These are phyloP conservation scores for Stemphylium vesicarium DNA, from an alignment of 2,329 filamentous ascomycete genomes.

Conservation along the genomic window DNA sequence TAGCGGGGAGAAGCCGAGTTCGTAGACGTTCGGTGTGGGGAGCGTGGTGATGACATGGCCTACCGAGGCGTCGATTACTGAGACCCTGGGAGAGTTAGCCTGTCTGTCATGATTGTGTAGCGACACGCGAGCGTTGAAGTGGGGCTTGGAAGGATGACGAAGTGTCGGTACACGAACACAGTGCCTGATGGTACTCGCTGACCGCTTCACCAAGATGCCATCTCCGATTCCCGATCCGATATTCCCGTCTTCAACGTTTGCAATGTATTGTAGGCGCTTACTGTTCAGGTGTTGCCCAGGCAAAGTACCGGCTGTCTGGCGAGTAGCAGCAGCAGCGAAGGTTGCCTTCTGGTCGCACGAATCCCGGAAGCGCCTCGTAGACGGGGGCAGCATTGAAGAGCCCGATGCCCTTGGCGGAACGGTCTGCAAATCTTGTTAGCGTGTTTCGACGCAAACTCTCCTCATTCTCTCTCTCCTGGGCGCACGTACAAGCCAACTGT, in stretches of 20 bases:
- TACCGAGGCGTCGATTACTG: constrained; percentile 79
- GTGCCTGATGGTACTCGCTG: background rate
- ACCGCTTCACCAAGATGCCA: background rate
- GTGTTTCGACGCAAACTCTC: background rate
- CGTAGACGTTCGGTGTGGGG: constrained; percentile 83
- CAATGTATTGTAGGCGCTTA: constrained; percentile 44
- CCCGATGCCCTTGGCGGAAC: constrained; percentile 95
- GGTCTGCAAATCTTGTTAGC: constrained; percentile 59
- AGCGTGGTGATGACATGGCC: constrained; percentile 78
- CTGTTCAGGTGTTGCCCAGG: constrained; percentile 86
- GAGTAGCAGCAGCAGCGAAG: constrained; percentile 95
- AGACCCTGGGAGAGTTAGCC: constrained; percentile 63
- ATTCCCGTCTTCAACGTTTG: background rate
- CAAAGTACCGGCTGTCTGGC: constrained; percentile 93
- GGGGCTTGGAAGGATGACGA: constrained; percentile 5
- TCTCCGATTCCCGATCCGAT: background rate
- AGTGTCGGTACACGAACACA: background rate
- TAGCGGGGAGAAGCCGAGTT: constrained; percentile 90
- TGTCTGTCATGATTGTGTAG: background rate
- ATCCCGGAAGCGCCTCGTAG: constrained; percentile 84
- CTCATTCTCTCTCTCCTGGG: background rate
- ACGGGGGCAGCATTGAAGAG: constrained; percentile 88
- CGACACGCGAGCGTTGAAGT: background rate
- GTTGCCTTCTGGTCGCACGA: constrained; percentile 83
- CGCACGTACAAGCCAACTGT: constrained; percentile 81